Conservation (phyloP, 495 filamentous ascomycete genomes). For the Chaetomium tenue region DNA sequence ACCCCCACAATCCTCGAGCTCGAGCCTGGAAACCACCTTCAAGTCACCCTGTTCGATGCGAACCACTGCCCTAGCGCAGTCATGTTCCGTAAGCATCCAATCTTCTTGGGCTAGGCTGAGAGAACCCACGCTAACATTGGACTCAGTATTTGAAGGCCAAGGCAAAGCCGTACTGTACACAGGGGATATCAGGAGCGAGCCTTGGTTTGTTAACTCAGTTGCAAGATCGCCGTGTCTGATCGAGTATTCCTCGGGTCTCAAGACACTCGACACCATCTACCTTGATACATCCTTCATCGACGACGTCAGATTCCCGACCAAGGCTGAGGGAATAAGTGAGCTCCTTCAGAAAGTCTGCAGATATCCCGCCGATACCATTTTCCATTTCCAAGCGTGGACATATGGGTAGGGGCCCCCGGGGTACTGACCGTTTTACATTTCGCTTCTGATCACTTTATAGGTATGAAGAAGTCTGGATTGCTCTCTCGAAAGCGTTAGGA, state of each 20-base stretch:
- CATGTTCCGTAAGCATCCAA: slow-evolving; percentile 66
- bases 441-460: slow-evolving; percentile 20
- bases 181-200: slow-evolving; percentile 81
- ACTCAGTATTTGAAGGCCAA: slow-evolving; percentile 67
- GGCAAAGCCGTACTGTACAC: slow-evolving; percentile 82
- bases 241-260: slow-evolving; percentile 67
- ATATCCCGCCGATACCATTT: slow-evolving; percentile 74
- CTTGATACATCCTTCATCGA: slow-evolving; percentile 79
- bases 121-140: neutral
- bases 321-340: slow-evolving; percentile 72
- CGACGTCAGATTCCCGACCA: slow-evolving; percentile 47
- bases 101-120: neutral
- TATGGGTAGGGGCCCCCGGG: slow-evolving; percentile 61
- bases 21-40: slow-evolving; percentile 61
- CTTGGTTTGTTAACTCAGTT: slow-evolving; percentile 56
- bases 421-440: neutral
- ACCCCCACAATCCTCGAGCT: slow-evolving; percentile 79
- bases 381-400: slow-evolving; percentile 89
- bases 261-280: slow-evolving; percentile 74
- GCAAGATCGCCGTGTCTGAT: slow-evolving; percentile 69
- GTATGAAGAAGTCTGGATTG: slow-evolving; percentile 88
- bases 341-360: slow-evolving; percentile 64
- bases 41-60: slow-evolving; percentile 83
- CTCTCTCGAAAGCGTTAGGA: slow-evolving; percentile 66
- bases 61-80: slow-evolving; percentile 92